Evolutionary conservation across 305 asterid species (phyloP).

Genomic region (Fraxinus albicans): DNA sequence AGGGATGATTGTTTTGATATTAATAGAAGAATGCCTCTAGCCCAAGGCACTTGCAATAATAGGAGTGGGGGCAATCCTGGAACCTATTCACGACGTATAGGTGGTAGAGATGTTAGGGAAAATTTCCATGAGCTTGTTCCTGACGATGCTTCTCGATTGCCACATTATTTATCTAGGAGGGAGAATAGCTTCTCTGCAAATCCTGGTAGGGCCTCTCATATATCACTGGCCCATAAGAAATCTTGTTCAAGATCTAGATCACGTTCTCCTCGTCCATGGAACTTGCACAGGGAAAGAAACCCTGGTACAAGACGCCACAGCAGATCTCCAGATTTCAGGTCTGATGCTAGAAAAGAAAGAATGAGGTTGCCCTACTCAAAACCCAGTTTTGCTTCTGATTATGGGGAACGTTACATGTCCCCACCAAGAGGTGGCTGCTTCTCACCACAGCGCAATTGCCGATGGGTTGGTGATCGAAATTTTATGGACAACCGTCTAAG

Average conservation of each 20-base stretch:
- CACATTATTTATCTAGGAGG: conserved; percentile 48
- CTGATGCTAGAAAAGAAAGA: conserved; percentile 55
- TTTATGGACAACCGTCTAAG: conserved; percentile 40
- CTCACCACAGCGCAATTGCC: conserved; percentile 44
- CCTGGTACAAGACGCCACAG: conserved; percentile 40
- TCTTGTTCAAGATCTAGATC: conserved; percentile 82
- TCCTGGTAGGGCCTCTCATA: conserved; percentile 38
- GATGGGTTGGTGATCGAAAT: conserved; percentile 49
- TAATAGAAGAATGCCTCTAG: conserved; percentile 40
- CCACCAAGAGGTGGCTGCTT: conserved; percentile 46
- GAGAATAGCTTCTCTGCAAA: conserved; percentile 54
- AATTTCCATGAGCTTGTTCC: conserved; percentile 37
- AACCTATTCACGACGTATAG: conserved; percentile 43
- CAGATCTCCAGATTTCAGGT: conserved; percentile 68
- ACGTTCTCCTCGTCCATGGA: conserved; percentile 72
- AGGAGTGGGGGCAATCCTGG: conserved; percentile 41
- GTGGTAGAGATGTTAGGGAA: conserved; percentile 43
- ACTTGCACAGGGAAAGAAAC: conserved; percentile 49
- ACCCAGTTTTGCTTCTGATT: conserved; percentile 46
- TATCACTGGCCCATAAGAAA: conserved; percentile 38
- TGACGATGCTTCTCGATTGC: conserved; percentile 42
- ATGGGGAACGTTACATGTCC: conserved; percentile 49
- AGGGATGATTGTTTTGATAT: conserved; percentile 49
- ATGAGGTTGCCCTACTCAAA: conserved; percentile 47
- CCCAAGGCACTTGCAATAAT: conserved; percentile 35